Conservation (phyloP, 2,329 filamentous ascomycete genomes). For the Exophiala oligosperma region DNA sequence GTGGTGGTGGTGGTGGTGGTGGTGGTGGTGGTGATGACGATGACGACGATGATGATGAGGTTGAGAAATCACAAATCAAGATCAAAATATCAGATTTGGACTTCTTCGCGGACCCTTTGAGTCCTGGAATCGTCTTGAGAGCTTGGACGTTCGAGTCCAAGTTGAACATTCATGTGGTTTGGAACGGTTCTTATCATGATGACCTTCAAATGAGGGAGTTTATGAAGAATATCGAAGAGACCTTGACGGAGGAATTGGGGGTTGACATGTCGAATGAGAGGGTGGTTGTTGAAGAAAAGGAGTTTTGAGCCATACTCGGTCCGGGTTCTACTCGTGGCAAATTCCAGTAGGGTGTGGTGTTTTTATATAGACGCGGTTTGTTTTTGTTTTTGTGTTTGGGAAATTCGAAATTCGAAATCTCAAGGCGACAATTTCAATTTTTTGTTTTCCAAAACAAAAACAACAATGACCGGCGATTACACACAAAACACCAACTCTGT, state of each 20-base stretch:
- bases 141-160: slow-evolving; percentile 12
- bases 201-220: background rate
- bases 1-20: background rate
- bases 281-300: background rate
- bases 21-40: background rate
- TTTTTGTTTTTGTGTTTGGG: too few species aligned
- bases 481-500: too few species aligned
- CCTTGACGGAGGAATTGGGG: slow-evolving; percentile 3
- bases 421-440: too few species aligned
- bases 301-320: too few species aligned
- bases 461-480: too few species aligned
- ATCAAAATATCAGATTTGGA: background rate
- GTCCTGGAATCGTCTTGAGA: slow-evolving; percentile 10
- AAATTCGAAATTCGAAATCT: too few species aligned
- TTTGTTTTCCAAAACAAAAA: too few species aligned
- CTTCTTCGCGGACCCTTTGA: slow-evolving; percentile 8
- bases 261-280: slow-evolving; percentile 1
- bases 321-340: too few species aligned
- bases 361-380: too few species aligned
- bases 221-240: slow-evolving; percentile 7
- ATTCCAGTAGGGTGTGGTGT: too few species aligned
- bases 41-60: background rate
- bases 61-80: background rate
- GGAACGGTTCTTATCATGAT: slow-evolving; percentile 10
- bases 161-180: slow-evolving; percentile 14